phyloP scores from a whole-genome alignment of 305 asterid species.

The Petunia hybrid region DNA sequence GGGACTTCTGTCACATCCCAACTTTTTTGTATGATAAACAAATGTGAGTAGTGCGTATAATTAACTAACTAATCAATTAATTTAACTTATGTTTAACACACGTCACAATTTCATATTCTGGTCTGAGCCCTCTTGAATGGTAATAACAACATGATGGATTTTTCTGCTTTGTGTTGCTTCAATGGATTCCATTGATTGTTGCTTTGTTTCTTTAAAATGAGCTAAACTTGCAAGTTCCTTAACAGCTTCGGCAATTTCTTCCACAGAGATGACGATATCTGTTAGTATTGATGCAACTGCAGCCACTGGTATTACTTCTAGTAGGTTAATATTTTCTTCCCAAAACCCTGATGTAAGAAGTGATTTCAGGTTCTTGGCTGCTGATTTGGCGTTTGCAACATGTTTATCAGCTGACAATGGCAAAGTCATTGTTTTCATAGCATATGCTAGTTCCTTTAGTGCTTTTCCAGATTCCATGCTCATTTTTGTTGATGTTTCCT shows the following conservation, averaged over 20 bases:
- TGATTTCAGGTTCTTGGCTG: slow-evolving; percentile 49
- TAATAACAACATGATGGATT: not conserved
- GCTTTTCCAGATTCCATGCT: slow-evolving; percentile 66
- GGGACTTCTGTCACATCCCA: not conserved
- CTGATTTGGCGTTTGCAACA: slow-evolving; percentile 49
- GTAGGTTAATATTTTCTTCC: slow-evolving; percentile 43
- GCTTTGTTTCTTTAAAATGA: slow-evolving; percentile 40
- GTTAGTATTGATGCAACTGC: slow-evolving; percentile 63
- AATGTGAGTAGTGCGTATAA: not conserved
- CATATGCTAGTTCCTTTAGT: slow-evolving; percentile 59
- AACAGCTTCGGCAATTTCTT: slow-evolving; percentile 60
- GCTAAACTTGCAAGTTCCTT: slow-evolving; percentile 65
- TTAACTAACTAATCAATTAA: not conserved
- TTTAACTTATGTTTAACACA: too few species aligned
- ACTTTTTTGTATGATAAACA: not conserved
- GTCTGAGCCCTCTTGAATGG: not conserved
- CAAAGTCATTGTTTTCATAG: slow-evolving; percentile 55
- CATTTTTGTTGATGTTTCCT: slow-evolving; percentile 49
- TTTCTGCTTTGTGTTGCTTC: not conserved
- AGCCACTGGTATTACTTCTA: slow-evolving; percentile 55
- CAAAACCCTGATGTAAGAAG: slow-evolving; percentile 51
- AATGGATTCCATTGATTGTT: not conserved
- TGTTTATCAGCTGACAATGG: slow-evolving; percentile 53
- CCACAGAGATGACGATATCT: slow-evolving; percentile 56
- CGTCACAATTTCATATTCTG: not conserved